These are phyloP conservation scores for Entomortierella beljakovae DNA, from an alignment of 192 early-diverging fungal species.

Conservation along the genomic window DNA sequence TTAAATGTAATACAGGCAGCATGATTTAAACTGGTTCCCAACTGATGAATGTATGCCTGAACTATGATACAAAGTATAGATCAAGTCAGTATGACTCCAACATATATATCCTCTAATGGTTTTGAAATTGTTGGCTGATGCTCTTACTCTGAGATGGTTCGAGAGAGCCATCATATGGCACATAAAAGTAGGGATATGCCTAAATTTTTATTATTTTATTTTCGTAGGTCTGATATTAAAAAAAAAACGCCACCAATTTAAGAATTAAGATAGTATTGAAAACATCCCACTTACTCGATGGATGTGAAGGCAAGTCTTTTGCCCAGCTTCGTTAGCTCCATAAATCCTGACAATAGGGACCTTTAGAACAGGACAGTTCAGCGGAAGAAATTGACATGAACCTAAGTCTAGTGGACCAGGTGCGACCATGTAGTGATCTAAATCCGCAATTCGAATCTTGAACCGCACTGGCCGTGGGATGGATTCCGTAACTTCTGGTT, in stretches of 20 bases:
- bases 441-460: conserved; percentile 68
- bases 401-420: conserved; percentile 57
- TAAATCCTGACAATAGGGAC: conserved; percentile 89
- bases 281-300: conserved; percentile 68
- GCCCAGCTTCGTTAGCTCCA: conserved; percentile 74
- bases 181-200: conserved; percentile 86
- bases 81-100: too few species aligned
- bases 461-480: conserved; percentile 10
- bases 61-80: conserved; percentile 16
- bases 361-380: conserved; percentile 55
- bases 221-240: not conserved
- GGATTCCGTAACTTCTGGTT: not conserved
- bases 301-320: conserved; percentile 85
- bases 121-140: too few species aligned
- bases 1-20: conserved; percentile 67
- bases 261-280: not conserved
- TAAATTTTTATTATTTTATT: conserved; percentile 17
- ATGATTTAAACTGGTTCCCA: conserved; percentile 76
- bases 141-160: conserved; percentile 41
- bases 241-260: conserved; percentile 7
- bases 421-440: conserved; percentile 71
- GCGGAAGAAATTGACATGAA: conserved; percentile 49
- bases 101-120: too few species aligned
- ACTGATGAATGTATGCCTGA: conserved; percentile 61
- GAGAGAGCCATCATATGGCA: conserved; percentile 69